Percentiles rank a stretch among this genome's conserved stretches.
These are phyloP conservation scores for Xerocomellus chrysenteron DNA, from an alignment of 768 basidiomycete genomes.

Conservation along the genomic window DNA sequence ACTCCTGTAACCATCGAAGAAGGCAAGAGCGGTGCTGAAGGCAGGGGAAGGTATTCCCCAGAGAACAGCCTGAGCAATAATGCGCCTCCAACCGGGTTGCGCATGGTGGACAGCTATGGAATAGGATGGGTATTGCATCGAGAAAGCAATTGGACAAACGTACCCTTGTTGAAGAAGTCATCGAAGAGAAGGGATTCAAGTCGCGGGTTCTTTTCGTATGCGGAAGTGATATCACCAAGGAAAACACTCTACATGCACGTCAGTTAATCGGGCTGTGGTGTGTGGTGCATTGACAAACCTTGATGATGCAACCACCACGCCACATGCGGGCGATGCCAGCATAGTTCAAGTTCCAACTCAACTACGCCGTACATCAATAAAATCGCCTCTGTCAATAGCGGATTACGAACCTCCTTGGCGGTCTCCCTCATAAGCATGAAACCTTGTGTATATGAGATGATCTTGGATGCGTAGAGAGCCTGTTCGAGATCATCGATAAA, in stretches of 20 bases:
- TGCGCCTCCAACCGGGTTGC: constrained; percentile 97
- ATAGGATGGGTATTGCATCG: not conserved
- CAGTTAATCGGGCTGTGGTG: constrained; percentile 10
- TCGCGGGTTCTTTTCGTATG: constrained; percentile 80
- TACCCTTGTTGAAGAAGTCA: constrained; percentile 95
- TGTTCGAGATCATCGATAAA: constrained; percentile 99
- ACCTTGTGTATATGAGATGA: constrained; percentile 99
- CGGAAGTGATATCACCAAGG: constrained; percentile 87
- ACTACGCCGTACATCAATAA: constrained; percentile 35
- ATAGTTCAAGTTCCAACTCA: constrained; percentile 92
- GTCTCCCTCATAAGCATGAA: constrained; percentile 99
- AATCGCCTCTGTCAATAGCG: not conserved
- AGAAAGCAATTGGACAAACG: constrained; percentile 1
- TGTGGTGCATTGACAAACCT: constrained; percentile 43
- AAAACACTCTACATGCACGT: constrained; percentile 67
- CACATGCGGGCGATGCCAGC: constrained; percentile 98
- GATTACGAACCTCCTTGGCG: constrained; percentile 73
- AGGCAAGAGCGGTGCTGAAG: constrained; percentile 96
- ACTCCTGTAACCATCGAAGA: constrained; percentile 99
- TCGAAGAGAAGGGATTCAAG: constrained; percentile 94
- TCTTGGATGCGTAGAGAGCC: constrained; percentile 98
- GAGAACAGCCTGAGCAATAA: constrained; percentile 92
- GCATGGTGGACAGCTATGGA: constrained; percentile 80
- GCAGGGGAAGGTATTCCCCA: constrained; percentile 98
- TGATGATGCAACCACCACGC: constrained; percentile 99